These are phyloP conservation scores for Rhexocercosporidium sp. DNA, from an alignment of 2,329 filamentous ascomycete genomes.

Conservation along the genomic window DNA sequence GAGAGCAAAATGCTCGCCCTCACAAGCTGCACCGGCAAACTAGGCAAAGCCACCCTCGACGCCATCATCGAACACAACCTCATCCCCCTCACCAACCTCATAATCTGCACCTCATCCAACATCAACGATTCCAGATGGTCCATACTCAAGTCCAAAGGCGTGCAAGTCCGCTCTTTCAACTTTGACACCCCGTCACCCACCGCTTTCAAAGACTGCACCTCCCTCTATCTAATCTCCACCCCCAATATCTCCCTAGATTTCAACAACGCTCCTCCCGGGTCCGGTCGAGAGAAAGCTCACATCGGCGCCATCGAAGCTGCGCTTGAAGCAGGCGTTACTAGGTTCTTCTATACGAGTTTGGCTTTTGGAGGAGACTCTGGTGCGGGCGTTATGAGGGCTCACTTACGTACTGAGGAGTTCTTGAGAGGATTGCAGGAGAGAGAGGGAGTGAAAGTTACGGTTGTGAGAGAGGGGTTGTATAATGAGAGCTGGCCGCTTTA, in stretches of 20 bases:
- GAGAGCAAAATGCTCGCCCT: conserved; percentile 31
- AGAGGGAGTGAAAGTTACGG: conserved; percentile 27
- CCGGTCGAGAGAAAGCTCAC: conserved; percentile 28
- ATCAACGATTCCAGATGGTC: conserved; percentile 45
- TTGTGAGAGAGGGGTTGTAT: conserved; percentile 37
- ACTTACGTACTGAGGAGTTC: conserved; percentile 35
- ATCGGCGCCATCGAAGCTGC: conserved; percentile 40
- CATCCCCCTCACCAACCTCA: conserved; percentile 22
- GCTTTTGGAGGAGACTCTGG: conserved; percentile 27
- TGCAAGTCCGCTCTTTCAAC: conserved; percentile 28
- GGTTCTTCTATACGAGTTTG: conserved; percentile 44
- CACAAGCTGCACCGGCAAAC: conserved; percentile 31
- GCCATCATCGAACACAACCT: conserved; percentile 29
- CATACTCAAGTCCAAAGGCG: conserved; percentile 30
- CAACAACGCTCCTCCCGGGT: conserved; percentile 46
- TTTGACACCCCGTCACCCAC: conserved; percentile 22
- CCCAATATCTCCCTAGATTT: conserved; percentile 43
- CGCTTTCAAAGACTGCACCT: conserved; percentile 23
- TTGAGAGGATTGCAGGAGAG: conserved; percentile 13
- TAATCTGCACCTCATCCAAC: conserved; percentile 32
- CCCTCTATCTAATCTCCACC: conserved; percentile 45
- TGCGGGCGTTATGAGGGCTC: conserved; percentile 33
- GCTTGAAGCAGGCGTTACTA: conserved; percentile 41
- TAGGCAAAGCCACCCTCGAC: conserved; percentile 29
- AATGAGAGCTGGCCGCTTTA: conserved; percentile 39